Percentiles rank a stretch among this genome's conserved stretches.
Conservation (phyloP, 192 early-diverging fungal species). For the Coemansia sp. region DNA sequence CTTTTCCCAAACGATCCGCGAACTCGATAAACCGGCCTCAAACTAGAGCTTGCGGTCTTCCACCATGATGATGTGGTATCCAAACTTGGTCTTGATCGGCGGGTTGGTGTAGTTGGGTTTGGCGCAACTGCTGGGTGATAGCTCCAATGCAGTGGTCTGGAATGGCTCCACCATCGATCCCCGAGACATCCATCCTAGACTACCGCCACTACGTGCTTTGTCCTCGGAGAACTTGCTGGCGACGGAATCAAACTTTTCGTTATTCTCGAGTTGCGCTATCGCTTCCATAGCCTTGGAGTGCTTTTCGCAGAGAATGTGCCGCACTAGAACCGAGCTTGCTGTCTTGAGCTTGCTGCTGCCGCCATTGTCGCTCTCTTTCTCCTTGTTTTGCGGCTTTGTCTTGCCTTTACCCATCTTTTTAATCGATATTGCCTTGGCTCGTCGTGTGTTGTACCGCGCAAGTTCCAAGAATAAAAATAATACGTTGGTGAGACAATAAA, state of each 20-base stretch:
- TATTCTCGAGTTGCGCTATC: conserved; percentile 57
- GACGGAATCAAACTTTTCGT: conserved; percentile 61
- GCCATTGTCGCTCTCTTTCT: conserved; percentile 15
- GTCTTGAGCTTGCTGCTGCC: conserved; percentile 58
- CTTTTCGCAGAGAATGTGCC: conserved; percentile 85
- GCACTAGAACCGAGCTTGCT: conserved; percentile 60
- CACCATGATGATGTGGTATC: conserved; percentile 88
- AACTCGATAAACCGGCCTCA: neutral
- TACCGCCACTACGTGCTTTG: conserved; percentile 76
- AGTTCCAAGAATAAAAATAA: too few species aligned
- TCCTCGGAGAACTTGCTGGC: conserved; percentile 76
- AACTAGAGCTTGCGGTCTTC: conserved; percentile 53
- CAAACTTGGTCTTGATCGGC: conserved; percentile 68
- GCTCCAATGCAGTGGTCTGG: conserved; percentile 74
- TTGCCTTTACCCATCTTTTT: conserved; percentile 1
- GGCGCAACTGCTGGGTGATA: conserved; percentile 60
- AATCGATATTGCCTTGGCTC: neutral
- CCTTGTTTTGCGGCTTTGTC: neutral
- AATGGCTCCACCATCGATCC: conserved; percentile 72
- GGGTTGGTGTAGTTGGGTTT: conserved; percentile 68
- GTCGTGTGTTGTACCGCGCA: too few species aligned
- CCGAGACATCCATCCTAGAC: conserved; percentile 72
- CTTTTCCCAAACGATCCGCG: conserved; percentile 23
- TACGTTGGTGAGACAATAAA: too few species aligned
- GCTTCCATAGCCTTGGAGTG: conserved; percentile 69